Evolutionary conservation across 2,329 filamentous ascomycete species (phyloP).

Genomic region (Ploettnerulaceae sp.): DNA sequence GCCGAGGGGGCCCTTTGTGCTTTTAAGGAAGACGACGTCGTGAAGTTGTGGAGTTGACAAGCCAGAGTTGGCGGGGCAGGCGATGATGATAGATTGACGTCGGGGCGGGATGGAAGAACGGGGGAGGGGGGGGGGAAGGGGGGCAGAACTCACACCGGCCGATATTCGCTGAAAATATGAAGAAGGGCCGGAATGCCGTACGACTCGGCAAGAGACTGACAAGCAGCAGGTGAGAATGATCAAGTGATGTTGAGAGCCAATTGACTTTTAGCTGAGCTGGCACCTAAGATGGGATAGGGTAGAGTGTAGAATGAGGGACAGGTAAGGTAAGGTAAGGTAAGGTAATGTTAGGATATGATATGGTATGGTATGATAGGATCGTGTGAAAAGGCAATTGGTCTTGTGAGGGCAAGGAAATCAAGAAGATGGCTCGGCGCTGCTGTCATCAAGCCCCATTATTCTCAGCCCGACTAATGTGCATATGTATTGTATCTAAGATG

Average conservation of each 20-base stretch:
- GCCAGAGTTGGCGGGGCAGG: slow-evolving; percentile 29
- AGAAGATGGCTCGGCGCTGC: slow-evolving; percentile 11
- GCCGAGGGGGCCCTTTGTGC: slow-evolving; percentile 28
- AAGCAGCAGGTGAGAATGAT: neutral
- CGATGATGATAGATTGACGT: slow-evolving; percentile 3
- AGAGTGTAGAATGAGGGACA: neutral
- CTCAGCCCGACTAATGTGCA: neutral
- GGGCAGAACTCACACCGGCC: neutral
- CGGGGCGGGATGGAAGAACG: slow-evolving; percentile 7
- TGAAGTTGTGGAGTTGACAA: slow-evolving; percentile 23
- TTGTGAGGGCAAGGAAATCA: neutral
- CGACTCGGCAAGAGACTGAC: slow-evolving; percentile 4
- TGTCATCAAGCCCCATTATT: slow-evolving; percentile 10
- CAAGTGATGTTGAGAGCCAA: neutral
- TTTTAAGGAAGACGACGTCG: slow-evolving; percentile 27
- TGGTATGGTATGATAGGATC: neutral
- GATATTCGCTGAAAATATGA: slow-evolving; percentile 6
- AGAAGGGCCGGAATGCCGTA: slow-evolving; percentile 18
- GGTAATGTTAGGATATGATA: neutral
- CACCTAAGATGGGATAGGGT: neutral
- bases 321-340: slow-evolving; percentile 7
- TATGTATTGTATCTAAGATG: neutral
- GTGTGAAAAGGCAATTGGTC: slow-evolving; percentile 1
- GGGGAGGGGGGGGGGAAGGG: slow-evolving; percentile 11
- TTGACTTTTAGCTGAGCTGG: neutral